These are phyloP conservation scores for Vitis cinerea DNA, from an alignment of 164 flowering plant species.

Conservation along the genomic window DNA sequence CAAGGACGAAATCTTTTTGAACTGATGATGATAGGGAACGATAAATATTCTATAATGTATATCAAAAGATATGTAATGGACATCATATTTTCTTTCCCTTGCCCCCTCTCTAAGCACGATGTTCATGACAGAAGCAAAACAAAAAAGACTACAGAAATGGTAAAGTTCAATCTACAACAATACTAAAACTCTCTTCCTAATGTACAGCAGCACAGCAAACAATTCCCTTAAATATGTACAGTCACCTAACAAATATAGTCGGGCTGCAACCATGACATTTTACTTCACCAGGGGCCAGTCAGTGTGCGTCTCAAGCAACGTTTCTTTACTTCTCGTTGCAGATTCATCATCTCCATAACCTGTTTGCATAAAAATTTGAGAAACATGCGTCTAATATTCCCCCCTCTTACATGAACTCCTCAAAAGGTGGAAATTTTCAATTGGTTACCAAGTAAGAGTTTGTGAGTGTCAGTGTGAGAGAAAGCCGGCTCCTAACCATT, in stretches of 20 bases:
- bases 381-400: no score
- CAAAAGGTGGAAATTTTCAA: no score
- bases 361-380: constrained; percentile 16
- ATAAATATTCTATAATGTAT: background rate
- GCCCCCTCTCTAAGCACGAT: background rate
- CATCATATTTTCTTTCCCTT: background rate
- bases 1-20: background rate
- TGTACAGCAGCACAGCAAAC: constrained; percentile 14
- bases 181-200: constrained; percentile 10
- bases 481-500: no score
- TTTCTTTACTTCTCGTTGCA: constrained; percentile 39
- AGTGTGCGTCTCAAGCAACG: constrained; percentile 67
- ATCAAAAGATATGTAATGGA: background rate
- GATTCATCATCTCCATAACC: constrained; percentile 59
- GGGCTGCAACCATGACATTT: background rate
- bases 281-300: constrained; percentile 68
- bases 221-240: constrained; percentile 36
- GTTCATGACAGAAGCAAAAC: constrained; percentile 1
- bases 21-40: background rate
- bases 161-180: background rate
- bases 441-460: no score
- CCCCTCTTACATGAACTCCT: no score
- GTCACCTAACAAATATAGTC: constrained; percentile 10
- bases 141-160: background rate
- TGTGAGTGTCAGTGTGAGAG: no score